Evolutionary conservation across 805 yeast species (phyloP), one percentile per base, ranked within the genome.

Genomic region (Candida sithepensis): DNA sequence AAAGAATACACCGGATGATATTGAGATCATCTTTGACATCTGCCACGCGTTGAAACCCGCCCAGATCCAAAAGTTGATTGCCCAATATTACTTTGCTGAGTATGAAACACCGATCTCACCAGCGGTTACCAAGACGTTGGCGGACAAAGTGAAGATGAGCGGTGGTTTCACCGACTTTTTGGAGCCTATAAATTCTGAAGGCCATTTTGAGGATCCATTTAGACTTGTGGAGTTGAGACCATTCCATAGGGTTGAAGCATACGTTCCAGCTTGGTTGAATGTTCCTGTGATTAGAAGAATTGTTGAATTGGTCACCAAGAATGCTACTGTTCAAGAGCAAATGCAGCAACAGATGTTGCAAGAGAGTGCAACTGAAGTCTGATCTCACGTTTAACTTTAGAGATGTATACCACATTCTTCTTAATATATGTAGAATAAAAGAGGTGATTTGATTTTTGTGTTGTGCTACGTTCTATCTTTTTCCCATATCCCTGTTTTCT

Each of bases 1-100:
- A 68, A 94, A 94, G 74, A 85, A 84, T 58, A 85, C 95, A 28
- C 78, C 83, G 33, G 95, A 85, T 50, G 99, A 94, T 67, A 87
- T 92, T 60, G 90, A 85, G 55, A 88, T 92, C 49, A 84, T 94
- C 54, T 89, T 88, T 71, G 98, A 94, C 61, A 90, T 94, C 57
- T 94, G 99, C 72, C 87, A 91, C 74, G 85, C 92, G 13, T 78
- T 94, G 71, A 87, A 85, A 61, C 97, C 99, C 22, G 82, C 87
- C n/a, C 99, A 94, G 74, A 84, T 94, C 58, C 98, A 94, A 72
- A 88, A 88, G 68, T 74, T 94, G 64, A 84, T 94, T 54, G 77
- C 92, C 14, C 95, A 88, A 64, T 94, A 95, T 64, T 82, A 82
- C 53, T 86, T 85, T 54, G 96, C 97, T 9, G 98, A 92, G 63